Evolutionary conservation across 345 rosid species (phyloP), one percentile per base, ranked within the genome.

Genomic region (Barbarea vulgaris): DNA sequence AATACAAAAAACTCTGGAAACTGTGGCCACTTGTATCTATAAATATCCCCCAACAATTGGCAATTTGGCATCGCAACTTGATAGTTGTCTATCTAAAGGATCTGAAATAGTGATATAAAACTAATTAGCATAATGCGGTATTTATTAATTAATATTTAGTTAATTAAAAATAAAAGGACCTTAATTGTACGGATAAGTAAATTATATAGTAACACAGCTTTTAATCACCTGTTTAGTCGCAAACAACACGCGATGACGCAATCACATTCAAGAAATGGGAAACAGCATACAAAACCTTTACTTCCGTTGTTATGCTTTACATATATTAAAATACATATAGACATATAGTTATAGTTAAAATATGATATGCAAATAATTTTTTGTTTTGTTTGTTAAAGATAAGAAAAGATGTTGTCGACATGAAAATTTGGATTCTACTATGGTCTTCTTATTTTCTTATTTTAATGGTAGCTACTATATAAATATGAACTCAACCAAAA

Each of bases 11-110:
- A 66, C 1, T 42, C 10, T 53, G n/a, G 50, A 44, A 57, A 70
- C 53, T 19, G 44, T 50, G 25, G 39, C 74, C 69, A 60, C 74
- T 76, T 51, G 64, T 68, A 22, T 28, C 28, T 27, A 39, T 14
- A 19, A 58, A 41, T 57, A 67, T 24, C 19, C 41, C 22, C 22
- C 11, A 57, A 18, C 39, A 34, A 34, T 18, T 50, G 61, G 33
- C 67, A 75, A 58, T 36, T 75, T 68, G 69, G 62, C 62, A 60
- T 68, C 56, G 39, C 74, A 69, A 60, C 48, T 76, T 68, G 73
- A 51, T 59, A 46, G 41, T 54, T 33, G 46, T 63, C 46, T 44
- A 1, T 33, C 34, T 22, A 73, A 42, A 31, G 9, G 30, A 36
- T 46, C 13, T 53, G 9, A 25, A 56, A 18, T 12, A 73, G 37